A percentile compares a stretch with the other conserved stretches of the same genome.
These are phyloP conservation scores for Solanum paucissectum DNA, from an alignment of 257 asterid genomes.

Conservation along the genomic window DNA sequence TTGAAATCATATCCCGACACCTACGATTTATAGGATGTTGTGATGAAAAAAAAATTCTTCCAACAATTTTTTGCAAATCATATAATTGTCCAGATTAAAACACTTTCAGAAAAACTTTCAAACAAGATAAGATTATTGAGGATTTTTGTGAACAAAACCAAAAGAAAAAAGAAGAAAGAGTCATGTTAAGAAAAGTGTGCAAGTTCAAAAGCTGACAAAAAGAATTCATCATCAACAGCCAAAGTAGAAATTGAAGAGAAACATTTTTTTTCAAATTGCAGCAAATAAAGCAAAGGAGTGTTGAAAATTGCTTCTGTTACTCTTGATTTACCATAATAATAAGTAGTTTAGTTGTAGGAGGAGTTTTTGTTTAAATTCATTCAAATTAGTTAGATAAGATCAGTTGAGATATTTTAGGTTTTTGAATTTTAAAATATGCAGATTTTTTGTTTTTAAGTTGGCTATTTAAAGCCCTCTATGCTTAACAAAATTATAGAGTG, in stretches of 20 bases:
- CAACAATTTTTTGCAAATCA: background rate
- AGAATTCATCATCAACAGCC: background rate
- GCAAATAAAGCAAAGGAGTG: background rate
- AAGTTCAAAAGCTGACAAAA: background rate
- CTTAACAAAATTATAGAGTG: background rate
- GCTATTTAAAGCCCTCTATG: background rate
- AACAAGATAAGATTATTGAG: background rate
- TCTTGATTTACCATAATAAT: background rate
- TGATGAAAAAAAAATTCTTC: background rate
- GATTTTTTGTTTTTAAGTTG: background rate
- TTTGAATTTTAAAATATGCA: background rate
- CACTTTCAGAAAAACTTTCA: background rate
- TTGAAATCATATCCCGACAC: background rate
- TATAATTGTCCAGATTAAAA: background rate
- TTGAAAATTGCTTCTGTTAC: background rate
- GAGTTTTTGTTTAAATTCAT: background rate
- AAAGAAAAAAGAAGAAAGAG: background rate
- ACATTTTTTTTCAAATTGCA: background rate
- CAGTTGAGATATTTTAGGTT: background rate
- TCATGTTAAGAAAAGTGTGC: background rate
- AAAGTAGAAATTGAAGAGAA: background rate
- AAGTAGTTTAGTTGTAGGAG: background rate
- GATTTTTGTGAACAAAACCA: background rate
- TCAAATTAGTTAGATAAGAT: background rate
- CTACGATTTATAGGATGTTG: background rate